These are phyloP conservation scores for Leptodermis oblonga DNA, from an alignment of 257 asterid species.

Conservation along the genomic window DNA sequence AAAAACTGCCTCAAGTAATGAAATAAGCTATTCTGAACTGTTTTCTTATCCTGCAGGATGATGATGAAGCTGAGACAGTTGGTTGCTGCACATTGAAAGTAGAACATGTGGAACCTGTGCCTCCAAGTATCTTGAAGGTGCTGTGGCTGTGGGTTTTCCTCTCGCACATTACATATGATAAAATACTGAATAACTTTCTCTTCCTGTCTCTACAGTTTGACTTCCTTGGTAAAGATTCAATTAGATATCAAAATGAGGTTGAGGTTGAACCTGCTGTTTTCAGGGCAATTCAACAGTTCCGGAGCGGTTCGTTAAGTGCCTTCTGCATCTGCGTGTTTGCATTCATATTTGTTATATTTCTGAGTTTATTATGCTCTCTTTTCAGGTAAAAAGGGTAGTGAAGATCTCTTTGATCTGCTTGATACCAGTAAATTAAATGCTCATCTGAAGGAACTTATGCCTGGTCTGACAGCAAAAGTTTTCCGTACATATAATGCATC, in stretches of 20 bases:
- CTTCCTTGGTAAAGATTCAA: constrained; percentile 99
- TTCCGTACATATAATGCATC: constrained; percentile 99
- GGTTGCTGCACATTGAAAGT: constrained; percentile 99
- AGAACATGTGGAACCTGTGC: constrained; percentile 87
- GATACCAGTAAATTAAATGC: constrained; percentile 96
- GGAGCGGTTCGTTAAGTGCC: constrained; percentile 56
- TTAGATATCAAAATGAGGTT: constrained; percentile 77
- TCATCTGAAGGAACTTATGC: constrained; percentile 94
- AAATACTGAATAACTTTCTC: constrained; percentile 9
- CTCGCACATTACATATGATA: background rate
- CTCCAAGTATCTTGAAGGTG: constrained; percentile 91
- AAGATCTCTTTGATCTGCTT: constrained; percentile 75
- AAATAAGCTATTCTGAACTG: background rate
- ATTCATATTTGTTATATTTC: constrained; percentile 1
- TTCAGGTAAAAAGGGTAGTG: constrained; percentile 77
- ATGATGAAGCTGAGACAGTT: constrained; percentile 98
- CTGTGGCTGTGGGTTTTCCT: constrained; percentile 13
- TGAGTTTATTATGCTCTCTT: constrained; percentile 1
- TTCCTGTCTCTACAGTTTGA: constrained; percentile 65
- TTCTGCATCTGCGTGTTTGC: constrained; percentile 1
- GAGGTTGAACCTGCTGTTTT: constrained; percentile 74
- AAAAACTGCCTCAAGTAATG: background rate
- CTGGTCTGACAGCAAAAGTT: constrained; percentile 98
- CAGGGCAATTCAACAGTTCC: constrained; percentile 90
- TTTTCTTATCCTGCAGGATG: constrained; percentile 59